A percentile compares a stretch with the other conserved stretches of the same genome.
phyloP scores from a whole-genome alignment of 495 filamentous ascomycete genomes.

The Sabuloglossum arenarium region DNA sequence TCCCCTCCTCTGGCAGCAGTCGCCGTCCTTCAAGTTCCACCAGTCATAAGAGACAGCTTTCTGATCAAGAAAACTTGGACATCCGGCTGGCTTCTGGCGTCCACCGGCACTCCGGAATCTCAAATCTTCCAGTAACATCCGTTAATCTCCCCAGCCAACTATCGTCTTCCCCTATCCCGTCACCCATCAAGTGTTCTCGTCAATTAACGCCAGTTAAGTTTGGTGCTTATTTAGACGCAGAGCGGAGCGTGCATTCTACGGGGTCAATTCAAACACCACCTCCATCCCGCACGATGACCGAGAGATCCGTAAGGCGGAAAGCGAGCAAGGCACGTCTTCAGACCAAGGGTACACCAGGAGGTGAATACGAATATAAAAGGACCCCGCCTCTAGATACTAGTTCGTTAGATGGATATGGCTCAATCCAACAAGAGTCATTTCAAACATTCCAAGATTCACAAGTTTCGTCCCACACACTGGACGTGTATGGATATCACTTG shows the following conservation, averaged over 20 bases:
- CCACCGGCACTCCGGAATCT: constrained; percentile 34
- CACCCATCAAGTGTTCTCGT: constrained; percentile 26
- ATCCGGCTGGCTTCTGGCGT: constrained; percentile 32
- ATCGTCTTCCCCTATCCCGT: constrained; percentile 25
- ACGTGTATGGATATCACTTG: constrained; percentile 47
- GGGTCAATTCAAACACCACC: constrained; percentile 47
- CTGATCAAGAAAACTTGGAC: constrained; percentile 14
- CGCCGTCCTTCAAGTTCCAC: constrained; percentile 14
- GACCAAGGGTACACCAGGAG: constrained; percentile 12
- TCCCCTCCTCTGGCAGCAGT: constrained; percentile 13
- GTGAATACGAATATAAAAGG: constrained; percentile 15
- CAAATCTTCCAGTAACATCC: constrained; percentile 28
- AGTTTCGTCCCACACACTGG: constrained; percentile 23
- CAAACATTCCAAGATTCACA: constrained; percentile 30
- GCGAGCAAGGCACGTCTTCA: constrained; percentile 17
- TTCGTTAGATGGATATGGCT: neutral
- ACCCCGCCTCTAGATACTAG: neutral
- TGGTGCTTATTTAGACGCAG: constrained; percentile 16
- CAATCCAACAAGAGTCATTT: constrained; percentile 8
- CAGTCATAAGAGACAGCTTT: constrained; percentile 10
- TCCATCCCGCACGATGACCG: constrained; percentile 20
- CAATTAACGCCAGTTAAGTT: constrained; percentile 20
- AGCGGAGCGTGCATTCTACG: constrained; percentile 23
- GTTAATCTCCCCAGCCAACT: constrained; percentile 35
- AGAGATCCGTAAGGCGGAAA: constrained; percentile 25